Conservation (phyloP, 2,329 filamentous ascomycete genomes). For the Neodidymelliopsis sp. region DNA sequence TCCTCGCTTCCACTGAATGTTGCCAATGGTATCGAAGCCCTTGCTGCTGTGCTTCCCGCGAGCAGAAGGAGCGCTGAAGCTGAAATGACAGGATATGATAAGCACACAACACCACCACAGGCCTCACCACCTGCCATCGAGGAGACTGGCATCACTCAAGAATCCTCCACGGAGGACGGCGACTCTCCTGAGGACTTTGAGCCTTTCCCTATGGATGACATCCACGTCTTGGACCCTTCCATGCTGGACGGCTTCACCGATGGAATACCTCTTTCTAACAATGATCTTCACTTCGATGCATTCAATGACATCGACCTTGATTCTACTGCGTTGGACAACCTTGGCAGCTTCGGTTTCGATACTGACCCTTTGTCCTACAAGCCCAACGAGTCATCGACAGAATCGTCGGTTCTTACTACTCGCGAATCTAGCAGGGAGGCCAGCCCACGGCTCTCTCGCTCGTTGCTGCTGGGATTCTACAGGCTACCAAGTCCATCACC, state of each 20-base stretch:
- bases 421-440: slow-evolving; percentile 28
- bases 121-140: slow-evolving; percentile 32
- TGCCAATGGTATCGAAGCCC: slow-evolving; percentile 44
- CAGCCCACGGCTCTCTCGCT: slow-evolving; percentile 43
- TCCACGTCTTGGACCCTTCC: slow-evolving; percentile 32
- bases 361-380: slow-evolving; percentile 27
- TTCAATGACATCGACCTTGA: slow-evolving; percentile 42
- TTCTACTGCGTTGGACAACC: slow-evolving; percentile 8
- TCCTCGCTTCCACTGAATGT: slow-evolving; percentile 40
- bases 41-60: slow-evolving; percentile 47
- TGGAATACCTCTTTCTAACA: slow-evolving; percentile 28
- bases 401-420: slow-evolving; percentile 21
- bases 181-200: slow-evolving; percentile 35
- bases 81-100: slow-evolving; percentile 18
- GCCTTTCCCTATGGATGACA: slow-evolving; percentile 35
- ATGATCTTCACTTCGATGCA: slow-evolving; percentile 36
- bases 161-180: slow-evolving; percentile 37
- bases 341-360: slow-evolving; percentile 27
- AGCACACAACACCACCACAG: slow-evolving; percentile 27
- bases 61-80: slow-evolving; percentile 32
- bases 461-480: slow-evolving; percentile 51
- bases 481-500: slow-evolving; percentile 46
- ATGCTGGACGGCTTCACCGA: slow-evolving; percentile 37
- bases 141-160: slow-evolving; percentile 24
- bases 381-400: slow-evolving; percentile 26